phyloP scores from a whole-genome alignment of 2,329 filamentous ascomycete genomes.

The Cladobotryum mycophilum region DNA sequence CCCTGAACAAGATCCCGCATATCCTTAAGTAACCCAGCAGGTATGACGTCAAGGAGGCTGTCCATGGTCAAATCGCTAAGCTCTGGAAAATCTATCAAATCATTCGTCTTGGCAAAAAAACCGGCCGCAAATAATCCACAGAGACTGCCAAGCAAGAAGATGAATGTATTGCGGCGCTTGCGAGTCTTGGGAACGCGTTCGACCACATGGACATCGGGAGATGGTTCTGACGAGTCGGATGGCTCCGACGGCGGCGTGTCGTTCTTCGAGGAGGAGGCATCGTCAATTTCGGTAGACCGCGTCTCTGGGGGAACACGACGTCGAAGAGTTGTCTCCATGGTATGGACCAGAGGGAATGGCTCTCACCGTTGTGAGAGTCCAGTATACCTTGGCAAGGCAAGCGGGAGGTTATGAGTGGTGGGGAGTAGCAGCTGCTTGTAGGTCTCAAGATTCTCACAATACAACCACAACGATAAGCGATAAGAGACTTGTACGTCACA shows the following conservation, averaged over 20 bases:
- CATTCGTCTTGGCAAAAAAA: constrained; percentile 83
- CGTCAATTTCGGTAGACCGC: constrained; percentile 14
- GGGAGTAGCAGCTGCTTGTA: no score
- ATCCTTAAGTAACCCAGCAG: constrained; percentile 78
- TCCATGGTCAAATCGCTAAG: constrained; percentile 74
- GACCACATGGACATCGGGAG: constrained; percentile 37
- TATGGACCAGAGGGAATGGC: constrained; percentile 9
- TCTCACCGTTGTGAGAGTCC: constrained; percentile 9
- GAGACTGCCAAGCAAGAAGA: constrained; percentile 83
- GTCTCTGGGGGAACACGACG: constrained; percentile 24
- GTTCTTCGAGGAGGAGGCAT: constrained; percentile 18
- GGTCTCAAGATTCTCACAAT: no score
- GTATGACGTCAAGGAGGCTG: constrained; percentile 77
- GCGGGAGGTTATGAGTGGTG: background rate
- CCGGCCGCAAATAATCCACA: constrained; percentile 84
- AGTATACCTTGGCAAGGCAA: background rate
- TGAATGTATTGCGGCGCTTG: constrained; percentile 72
- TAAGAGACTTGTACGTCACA: no score
- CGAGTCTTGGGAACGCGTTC: constrained; percentile 44
- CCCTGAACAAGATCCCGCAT: constrained; percentile 79
- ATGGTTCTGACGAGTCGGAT: constrained; percentile 15
- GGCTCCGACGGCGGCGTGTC: constrained; percentile 22
- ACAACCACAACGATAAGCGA: no score
- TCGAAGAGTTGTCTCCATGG: constrained; percentile 29
- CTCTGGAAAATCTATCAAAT: constrained; percentile 75